These are phyloP conservation scores for Fraxinus platypoda DNA, from an alignment of 305 asterid genomes.

Conservation along the genomic window DNA sequence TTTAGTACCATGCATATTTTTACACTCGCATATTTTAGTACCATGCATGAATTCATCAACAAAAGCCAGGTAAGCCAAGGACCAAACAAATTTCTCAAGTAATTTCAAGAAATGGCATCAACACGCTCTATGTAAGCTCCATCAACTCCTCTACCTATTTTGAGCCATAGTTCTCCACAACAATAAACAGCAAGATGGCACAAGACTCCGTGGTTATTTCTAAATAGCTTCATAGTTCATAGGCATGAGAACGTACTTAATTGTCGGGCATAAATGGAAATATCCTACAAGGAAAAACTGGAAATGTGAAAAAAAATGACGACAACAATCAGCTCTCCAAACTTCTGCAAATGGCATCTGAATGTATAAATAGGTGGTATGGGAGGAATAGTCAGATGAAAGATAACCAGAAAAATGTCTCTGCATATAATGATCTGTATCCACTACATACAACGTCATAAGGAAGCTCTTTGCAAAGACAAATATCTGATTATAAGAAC, in stretches of 20 bases:
- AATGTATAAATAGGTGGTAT: not conserved
- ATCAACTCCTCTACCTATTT: not conserved
- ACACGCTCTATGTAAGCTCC: not conserved
- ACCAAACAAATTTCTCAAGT: slow-evolving; percentile 3
- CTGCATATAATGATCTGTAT: not conserved
- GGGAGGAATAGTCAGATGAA: not conserved
- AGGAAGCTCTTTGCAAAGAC: not conserved
- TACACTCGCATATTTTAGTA: not conserved
- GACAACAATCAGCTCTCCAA: not conserved
- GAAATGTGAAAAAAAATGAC: not conserved
- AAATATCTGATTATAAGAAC: not conserved
- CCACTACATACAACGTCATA: not conserved
- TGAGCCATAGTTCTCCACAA: not conserved
- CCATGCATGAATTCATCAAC: not conserved
- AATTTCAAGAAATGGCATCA: slow-evolving; percentile 7
- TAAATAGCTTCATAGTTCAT: not conserved
- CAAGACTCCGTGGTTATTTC: not conserved
- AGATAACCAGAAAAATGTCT: not conserved
- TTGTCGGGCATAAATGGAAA: not conserved
- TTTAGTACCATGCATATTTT: not conserved
- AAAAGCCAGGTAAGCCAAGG: not conserved
- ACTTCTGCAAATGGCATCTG: not conserved
- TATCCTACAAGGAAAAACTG: not conserved
- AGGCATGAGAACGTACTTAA: not conserved
- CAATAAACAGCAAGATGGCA: not conserved